Conservation (phyloP, 2,329 filamentous ascomycete species). For the Pyricularia sp. region DNA sequence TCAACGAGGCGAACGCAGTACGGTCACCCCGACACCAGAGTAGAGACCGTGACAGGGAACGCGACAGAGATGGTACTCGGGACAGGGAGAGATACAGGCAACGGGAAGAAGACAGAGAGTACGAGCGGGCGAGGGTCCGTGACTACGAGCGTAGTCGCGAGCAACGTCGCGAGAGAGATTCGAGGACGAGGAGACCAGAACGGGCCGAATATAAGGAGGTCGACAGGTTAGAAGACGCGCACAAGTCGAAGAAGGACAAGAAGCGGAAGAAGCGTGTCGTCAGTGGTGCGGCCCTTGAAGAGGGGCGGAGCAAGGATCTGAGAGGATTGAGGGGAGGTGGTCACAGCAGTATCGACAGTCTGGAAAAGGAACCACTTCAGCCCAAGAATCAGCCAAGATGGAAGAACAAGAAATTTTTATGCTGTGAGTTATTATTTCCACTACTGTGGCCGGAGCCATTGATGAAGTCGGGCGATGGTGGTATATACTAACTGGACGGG, state of each 20-base stretch:
- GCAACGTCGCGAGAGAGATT: slow-evolving; percentile 4
- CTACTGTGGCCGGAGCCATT: neutral
- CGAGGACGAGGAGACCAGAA: slow-evolving; percentile 2
- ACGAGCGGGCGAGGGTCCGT: slow-evolving; percentile 5
- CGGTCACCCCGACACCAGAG: slow-evolving; percentile 1
- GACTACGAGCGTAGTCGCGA: slow-evolving; percentile 1
- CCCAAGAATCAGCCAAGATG: slow-evolving; percentile 20
- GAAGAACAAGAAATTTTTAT: slow-evolving; percentile 41
- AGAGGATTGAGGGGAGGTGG: slow-evolving; percentile 30
- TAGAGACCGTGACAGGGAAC: slow-evolving; percentile 8
- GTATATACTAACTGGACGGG: neutral
- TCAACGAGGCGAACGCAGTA: slow-evolving; percentile 11
- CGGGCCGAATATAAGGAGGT: slow-evolving; percentile 5
- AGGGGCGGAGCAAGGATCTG: slow-evolving; percentile 34
- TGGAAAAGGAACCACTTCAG: slow-evolving; percentile 33
- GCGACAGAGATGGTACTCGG: slow-evolving; percentile 6
- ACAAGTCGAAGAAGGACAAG: slow-evolving; percentile 4
- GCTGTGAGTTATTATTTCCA: slow-evolving; percentile 31
- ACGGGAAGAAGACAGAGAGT: slow-evolving; percentile 5
- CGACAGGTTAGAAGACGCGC: slow-evolving; percentile 6
- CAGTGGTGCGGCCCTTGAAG: slow-evolving; percentile 57
- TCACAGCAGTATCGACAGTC: slow-evolving; percentile 31
- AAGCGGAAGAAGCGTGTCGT: slow-evolving; percentile 44
- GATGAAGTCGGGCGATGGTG: too few species aligned
- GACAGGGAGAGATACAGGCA: slow-evolving; percentile 1